Conservation (phyloP, 768 basidiomycete species). For the Lactarius indigo region DNA sequence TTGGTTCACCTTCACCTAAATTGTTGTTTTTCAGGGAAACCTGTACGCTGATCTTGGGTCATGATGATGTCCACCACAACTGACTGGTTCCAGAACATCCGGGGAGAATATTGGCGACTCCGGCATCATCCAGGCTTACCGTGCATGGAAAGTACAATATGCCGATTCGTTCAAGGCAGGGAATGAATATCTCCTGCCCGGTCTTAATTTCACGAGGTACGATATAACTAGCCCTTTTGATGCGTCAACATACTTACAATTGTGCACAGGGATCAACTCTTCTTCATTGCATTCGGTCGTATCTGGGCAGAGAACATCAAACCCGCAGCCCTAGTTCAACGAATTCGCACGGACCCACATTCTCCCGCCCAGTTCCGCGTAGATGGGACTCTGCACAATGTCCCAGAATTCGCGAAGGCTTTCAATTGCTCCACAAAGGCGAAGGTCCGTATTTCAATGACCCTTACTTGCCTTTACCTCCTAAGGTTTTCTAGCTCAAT, state of each 20-base stretch:
- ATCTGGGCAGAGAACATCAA: slow-evolving; percentile 86
- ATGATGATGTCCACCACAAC: neutral
- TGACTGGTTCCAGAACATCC: slow-evolving; percentile 55
- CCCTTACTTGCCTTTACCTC: neutral
- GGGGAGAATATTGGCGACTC: slow-evolving; percentile 91
- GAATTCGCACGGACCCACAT: slow-evolving; percentile 85
- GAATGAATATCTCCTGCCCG: slow-evolving; percentile 75
- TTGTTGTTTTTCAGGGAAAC: slow-evolving; percentile 52
- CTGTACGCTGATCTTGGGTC: slow-evolving; percentile 44
- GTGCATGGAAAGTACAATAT: slow-evolving; percentile 86
- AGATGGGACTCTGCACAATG: slow-evolving; percentile 83
- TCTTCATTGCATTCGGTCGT: slow-evolving; percentile 87
- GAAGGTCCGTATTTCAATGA: slow-evolving; percentile 49
- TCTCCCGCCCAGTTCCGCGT: slow-evolving; percentile 77
- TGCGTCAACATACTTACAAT: neutral
- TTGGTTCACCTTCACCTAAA: slow-evolving; percentile 11
- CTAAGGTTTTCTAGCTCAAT: slow-evolving; percentile 53
- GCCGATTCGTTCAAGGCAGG: slow-evolving; percentile 53
- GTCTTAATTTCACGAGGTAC: slow-evolving; percentile 70
- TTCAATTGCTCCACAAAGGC: slow-evolving; percentile 77
- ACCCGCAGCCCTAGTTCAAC: slow-evolving; percentile 72
- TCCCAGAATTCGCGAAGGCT: slow-evolving; percentile 83
- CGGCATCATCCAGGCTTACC: slow-evolving; percentile 80
- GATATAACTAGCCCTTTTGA: slow-evolving; percentile 18
- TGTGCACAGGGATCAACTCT: slow-evolving; percentile 73